These are phyloP conservation scores for Tulasnella sp. DNA, from an alignment of 768 basidiomycete species.

Conservation along the genomic window DNA sequence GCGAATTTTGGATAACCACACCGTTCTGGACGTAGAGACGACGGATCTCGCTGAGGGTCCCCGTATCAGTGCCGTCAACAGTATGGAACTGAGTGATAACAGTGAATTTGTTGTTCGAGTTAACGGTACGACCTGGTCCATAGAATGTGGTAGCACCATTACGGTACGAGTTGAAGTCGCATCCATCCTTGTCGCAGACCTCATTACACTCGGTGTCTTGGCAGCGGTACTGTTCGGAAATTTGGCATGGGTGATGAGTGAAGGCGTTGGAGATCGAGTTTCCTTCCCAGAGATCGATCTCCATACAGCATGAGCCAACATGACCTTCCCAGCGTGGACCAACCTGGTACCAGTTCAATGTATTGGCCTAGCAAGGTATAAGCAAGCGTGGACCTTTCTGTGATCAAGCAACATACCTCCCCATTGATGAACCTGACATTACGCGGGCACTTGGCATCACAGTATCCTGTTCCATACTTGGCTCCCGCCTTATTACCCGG, in stretches of 20 bases:
- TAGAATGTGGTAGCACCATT: constrained; percentile 37
- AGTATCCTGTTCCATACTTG: constrained; percentile 49
- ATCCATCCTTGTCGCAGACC: constrained; percentile 45
- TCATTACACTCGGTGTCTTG: no score
- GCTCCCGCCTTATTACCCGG: constrained; percentile 41
- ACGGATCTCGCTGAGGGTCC: constrained; percentile 41
- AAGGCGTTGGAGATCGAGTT: background rate
- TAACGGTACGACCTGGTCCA: constrained; percentile 36
- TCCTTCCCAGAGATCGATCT: background rate
- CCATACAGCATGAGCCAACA: background rate
- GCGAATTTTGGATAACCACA: constrained; percentile 39
- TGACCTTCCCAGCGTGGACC: constrained; percentile 24
- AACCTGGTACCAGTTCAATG: background rate
- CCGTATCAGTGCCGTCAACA: constrained; percentile 32
- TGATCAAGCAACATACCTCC: constrained; percentile 26
- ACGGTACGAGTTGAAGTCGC: constrained; percentile 52
- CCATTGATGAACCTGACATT: constrained; percentile 49
- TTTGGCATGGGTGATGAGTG: background rate
- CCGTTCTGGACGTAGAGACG: constrained; percentile 34
- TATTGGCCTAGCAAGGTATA: background rate
- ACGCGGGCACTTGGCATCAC: constrained; percentile 45
- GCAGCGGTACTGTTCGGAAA: no score
- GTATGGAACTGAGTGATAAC: constrained; percentile 49
- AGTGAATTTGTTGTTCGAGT: constrained; percentile 40
- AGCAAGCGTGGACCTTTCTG: background rate